Conservation (phyloP, 2,329 filamentous ascomycete species). For the Penicillium griseofulvum region DNA sequence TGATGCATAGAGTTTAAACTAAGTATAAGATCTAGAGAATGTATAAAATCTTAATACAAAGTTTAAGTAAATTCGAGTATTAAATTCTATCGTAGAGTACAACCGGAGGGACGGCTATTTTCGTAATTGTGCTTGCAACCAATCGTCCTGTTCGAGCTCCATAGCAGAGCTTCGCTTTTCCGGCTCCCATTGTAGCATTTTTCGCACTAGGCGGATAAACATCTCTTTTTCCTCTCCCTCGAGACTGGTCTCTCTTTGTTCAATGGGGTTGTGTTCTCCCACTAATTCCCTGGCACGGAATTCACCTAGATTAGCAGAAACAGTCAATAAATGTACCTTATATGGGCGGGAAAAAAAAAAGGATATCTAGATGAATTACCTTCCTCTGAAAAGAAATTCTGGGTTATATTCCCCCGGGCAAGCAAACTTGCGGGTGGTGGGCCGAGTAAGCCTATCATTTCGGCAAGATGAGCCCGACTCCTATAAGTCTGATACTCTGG, state of each 20-base stretch:
- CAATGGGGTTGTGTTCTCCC: too few species aligned
- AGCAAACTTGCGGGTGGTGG: conserved; percentile 41
- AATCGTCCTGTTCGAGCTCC: too few species aligned
- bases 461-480: conserved; percentile 49
- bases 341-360: too few species aligned
- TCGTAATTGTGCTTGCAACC: too few species aligned
- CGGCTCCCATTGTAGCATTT: conserved; percentile 40
- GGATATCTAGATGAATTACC: conserved; percentile 29
- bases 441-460: conserved; percentile 50
- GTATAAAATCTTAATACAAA: too few species aligned
- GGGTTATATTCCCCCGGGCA: conserved; percentile 27
- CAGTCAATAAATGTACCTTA: too few species aligned
- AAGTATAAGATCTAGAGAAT: too few species aligned
- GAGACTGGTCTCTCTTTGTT: conserved; percentile 39
- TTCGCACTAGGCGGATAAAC: conserved; percentile 35
- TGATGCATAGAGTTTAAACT: too few species aligned
- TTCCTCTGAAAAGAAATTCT: conserved; percentile 42
- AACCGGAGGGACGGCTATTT: too few species aligned
- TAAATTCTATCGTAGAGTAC: too few species aligned
- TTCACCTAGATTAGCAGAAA: too few species aligned
- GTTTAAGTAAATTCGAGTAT: too few species aligned
- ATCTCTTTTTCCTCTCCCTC: conserved; percentile 31
- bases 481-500: conserved; percentile 41
- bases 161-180: conserved; percentile 30
- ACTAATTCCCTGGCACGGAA: conserved; percentile 23